phyloP scores from a whole-genome alignment of 1,284 basidiomycete species.

The Sphaerobolus stellatus region DNA sequence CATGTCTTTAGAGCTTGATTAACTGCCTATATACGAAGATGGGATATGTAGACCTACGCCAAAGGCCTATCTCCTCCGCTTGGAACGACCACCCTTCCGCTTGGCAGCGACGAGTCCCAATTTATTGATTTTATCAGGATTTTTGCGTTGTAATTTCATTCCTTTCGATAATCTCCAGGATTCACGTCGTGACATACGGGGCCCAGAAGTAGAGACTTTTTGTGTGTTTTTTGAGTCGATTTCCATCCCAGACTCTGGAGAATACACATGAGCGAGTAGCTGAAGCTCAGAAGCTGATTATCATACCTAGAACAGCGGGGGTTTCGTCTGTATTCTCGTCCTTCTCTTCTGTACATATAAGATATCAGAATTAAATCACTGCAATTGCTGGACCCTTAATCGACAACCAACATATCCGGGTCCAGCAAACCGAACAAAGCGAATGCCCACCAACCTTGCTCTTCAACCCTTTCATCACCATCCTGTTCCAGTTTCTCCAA shows the following conservation, averaged over 20 bases:
- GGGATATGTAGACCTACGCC: too few species aligned
- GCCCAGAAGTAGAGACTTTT: conserved; percentile 71
- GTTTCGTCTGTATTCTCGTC: too few species aligned
- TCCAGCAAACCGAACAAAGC: conserved; percentile 56
- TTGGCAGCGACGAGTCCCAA: conserved; percentile 60
- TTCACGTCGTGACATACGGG: conserved; percentile 66
- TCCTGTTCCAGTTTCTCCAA: conserved; percentile 41
- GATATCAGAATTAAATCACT: too few species aligned
- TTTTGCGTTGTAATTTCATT: conserved; percentile 47
- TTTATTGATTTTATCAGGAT: conserved; percentile 56
- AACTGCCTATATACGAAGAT: too few species aligned
- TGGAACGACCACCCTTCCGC: conserved; percentile 64
- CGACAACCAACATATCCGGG: conserved; percentile 26
- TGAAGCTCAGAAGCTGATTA: too few species aligned
- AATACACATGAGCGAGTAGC: too few species aligned
- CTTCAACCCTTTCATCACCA: conserved; percentile 38
- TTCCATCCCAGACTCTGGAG: too few species aligned
- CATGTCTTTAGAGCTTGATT: too few species aligned
- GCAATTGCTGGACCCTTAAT: not conserved
- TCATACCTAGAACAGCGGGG: too few species aligned
- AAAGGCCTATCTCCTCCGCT: conserved; percentile 72
- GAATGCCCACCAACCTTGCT: conserved; percentile 68
- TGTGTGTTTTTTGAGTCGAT: conserved; percentile 31
- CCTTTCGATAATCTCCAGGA: conserved; percentile 77
- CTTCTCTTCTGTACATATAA: too few species aligned